Base-by-base conservation (phyloP, 768 basidiomycete species). In the Boletellus sp. region DNA sequence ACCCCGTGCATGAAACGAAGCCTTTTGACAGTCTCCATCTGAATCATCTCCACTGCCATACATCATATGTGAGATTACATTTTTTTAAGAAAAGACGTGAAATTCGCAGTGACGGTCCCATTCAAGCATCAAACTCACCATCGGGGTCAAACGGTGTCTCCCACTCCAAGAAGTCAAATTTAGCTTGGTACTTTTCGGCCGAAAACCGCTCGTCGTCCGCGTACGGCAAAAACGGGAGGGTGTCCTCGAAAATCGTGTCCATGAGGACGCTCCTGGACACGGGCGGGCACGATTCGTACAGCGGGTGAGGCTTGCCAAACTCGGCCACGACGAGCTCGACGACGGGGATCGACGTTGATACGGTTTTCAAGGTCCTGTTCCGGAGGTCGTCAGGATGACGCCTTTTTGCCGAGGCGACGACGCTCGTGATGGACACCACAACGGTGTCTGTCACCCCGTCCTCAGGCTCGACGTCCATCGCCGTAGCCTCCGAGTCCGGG, bases 211-310 rank as follows among this genome's bases (percentile, higher is more conserved):
- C 55, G 36, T 81, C 75, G 38, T 82, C 80, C 3, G 75, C 74
- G 43, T 74, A 79, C 0, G 78, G 78, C 5, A 75, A 48, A 39
- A 81, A 82, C 0, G 43, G 12, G 2, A 50, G 34, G 4, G 28
- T 33, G 1, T 54, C 1, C 3, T 39, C 50, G 6, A 56, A 40
- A 4, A 10, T 2, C 9, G 6, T 12, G 15, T 56, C 24, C 32
- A 54, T 31, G 15, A 47, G 17, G 37, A 71, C 53, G 49, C 67
- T 79, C 16, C 62, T 58, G 1, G 70, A 69, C 1, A 62, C 50
- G 0, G 80, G 74, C 0, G 80, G 67, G 53, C 80, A 82, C n/a
- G 66, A 66, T 15, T 76, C 74, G 52, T 81, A 81, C 1, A 48
- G 36, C 0, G 70, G 64, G 33, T 70, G 64, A 4, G 69, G 57